phyloP scores from a whole-genome alignment of 768 basidiomycete species.

The Amanita rimosa region DNA sequence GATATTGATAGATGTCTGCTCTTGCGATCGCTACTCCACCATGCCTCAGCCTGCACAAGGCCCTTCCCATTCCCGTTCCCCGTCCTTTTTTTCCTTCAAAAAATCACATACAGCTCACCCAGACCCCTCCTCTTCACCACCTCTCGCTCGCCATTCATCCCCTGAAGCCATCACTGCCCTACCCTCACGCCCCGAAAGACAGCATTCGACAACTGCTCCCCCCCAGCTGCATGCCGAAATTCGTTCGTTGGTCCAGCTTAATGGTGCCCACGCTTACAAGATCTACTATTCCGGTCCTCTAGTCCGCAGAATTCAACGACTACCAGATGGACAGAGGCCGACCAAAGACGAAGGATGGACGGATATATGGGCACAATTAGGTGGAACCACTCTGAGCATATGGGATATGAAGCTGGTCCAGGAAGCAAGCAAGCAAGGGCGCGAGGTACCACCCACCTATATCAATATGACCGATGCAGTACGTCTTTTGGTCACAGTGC shows the following conservation, averaged over 20 bases:
- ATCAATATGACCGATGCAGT: constrained; percentile 85
- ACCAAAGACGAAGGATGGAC: constrained; percentile 70
- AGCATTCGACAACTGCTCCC: constrained; percentile 6
- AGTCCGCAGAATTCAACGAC: constrained; percentile 64
- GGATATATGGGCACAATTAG: constrained; percentile 84
- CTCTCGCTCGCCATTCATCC: constrained; percentile 4
- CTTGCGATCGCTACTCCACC: constrained; percentile 12
- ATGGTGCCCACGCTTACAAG: constrained; percentile 70
- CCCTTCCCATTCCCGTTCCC: constrained; percentile 35
- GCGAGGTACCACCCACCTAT: constrained; percentile 78
- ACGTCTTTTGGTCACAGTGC: constrained; percentile 21
- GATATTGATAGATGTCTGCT: background rate
- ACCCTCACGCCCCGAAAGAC: background rate
- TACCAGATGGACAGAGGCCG: constrained; percentile 61
- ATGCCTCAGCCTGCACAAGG: constrained; percentile 10
- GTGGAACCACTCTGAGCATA: constrained; percentile 79
- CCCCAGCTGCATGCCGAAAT: constrained; percentile 69
- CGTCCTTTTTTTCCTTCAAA: constrained; percentile 58
- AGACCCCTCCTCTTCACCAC: constrained; percentile 4
- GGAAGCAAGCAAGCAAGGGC: constrained; percentile 69
- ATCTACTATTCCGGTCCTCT: constrained; percentile 83
- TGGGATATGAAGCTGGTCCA: constrained; percentile 90
- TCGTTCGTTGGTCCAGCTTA: constrained; percentile 65
- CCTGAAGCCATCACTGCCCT: constrained; percentile 2
- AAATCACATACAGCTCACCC: constrained; percentile 21